Evolutionary conservation across 1,139 yeast genomes (phyloP).

Genomic region (Meyerozyma smithsonii): DNA sequence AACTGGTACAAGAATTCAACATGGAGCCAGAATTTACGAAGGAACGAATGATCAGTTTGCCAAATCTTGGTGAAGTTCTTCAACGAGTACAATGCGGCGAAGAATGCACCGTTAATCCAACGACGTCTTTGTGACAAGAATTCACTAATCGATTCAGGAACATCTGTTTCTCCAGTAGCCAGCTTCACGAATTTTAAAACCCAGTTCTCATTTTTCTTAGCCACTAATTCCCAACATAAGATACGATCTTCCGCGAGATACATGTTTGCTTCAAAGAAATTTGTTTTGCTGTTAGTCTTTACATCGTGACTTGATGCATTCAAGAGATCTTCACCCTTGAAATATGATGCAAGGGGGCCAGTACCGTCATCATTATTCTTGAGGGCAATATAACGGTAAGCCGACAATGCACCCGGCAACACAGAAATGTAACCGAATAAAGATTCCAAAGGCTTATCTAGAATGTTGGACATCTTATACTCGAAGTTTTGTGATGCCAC

Average conservation of each 20-base stretch:
- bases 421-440: constrained; percentile 91
- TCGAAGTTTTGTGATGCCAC: constrained; percentile 97
- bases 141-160: constrained; percentile 87
- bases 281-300: constrained; percentile 41
- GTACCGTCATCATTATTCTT: constrained; percentile 84
- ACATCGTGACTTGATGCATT: constrained; percentile 19
- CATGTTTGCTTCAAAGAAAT: constrained; percentile 95
- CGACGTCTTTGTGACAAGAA: constrained; percentile 93
- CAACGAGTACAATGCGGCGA: constrained; percentile 89
- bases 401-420: constrained; percentile 93
- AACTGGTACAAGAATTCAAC: constrained; percentile 83
- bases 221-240: constrained; percentile 94
- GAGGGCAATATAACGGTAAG: constrained; percentile 86
- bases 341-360: constrained; percentile 85
- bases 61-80: constrained; percentile 76
- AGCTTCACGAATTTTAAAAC: constrained; percentile 86
- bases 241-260: constrained; percentile 96
- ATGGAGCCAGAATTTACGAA: constrained; percentile 75
- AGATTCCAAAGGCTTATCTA: constrained; percentile 93
- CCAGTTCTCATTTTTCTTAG: constrained; percentile 85
- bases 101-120: constrained; percentile 97
- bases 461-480: constrained; percentile 90
- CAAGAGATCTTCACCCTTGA: constrained; percentile 76
- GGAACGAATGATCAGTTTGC: constrained; percentile 75
- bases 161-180: constrained; percentile 97